phyloP scores from a whole-genome alignment of 768 basidiomycete species.

The Podaxis sp. region DNA sequence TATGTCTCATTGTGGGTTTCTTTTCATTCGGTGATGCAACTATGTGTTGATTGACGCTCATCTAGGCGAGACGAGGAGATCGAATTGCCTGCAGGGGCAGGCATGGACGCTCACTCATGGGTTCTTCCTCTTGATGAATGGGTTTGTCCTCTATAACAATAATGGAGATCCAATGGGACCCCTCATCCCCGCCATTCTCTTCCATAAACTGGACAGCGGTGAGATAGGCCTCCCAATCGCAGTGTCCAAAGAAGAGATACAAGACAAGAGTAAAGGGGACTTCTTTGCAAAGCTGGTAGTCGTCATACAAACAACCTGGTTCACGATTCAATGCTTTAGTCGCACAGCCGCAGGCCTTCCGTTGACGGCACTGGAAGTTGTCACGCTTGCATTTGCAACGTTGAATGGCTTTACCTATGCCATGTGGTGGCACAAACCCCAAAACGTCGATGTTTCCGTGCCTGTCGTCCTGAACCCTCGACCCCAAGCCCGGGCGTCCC shows the following conservation, averaged over 20 bases:
- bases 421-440: conserved; percentile 35
- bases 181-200: conserved; percentile 4
- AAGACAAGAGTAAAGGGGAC: conserved; percentile 32
- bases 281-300: conserved; percentile 27
- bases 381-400: conserved; percentile 27
- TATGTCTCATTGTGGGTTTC: background rate
- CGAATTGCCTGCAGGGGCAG: background rate
- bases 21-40: no score
- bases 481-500: background rate
- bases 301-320: conserved; percentile 31
- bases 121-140: conserved; percentile 14
- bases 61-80: background rate
- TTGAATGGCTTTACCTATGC: conserved; percentile 26
- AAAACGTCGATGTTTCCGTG: conserved; percentile 13
- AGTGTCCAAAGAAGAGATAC: conserved; percentile 20
- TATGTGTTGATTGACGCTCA: no score
- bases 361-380: conserved; percentile 30
- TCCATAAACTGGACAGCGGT: background rate
- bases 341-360: conserved; percentile 21
- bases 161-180: background rate
- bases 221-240: conserved; percentile 6
- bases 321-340: conserved; percentile 26
- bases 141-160: background rate
- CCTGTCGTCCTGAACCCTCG: background rate
- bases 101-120: conserved; percentile 14